A percentile compares a stretch with the other conserved stretches of the same genome.
phyloP scores from a whole-genome alignment of 2,329 filamentous ascomycete species.

The Atkinsonella texensis region DNA sequence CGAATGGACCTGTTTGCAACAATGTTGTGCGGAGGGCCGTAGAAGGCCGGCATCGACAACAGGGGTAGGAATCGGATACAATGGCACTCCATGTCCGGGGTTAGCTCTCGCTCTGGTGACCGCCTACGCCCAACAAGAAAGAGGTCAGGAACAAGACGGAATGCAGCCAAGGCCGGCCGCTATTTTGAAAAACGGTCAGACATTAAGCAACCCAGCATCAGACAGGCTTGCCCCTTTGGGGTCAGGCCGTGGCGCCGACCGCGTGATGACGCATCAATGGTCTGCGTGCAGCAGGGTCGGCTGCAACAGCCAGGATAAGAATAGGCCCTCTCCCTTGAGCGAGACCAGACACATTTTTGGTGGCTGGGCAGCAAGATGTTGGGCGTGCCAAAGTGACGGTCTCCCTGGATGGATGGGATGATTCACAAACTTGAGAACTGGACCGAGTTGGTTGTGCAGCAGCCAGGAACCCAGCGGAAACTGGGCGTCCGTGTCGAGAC shows the following conservation, averaged over 20 bases:
- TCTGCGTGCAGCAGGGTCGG: background rate
- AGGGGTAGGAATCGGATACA: background rate
- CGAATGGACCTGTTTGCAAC: background rate
- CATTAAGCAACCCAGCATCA: too few relatives aligned
- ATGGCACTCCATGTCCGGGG: background rate
- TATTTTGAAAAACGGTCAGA: too few relatives aligned
- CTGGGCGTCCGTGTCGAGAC: too few relatives aligned
- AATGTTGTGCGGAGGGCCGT: background rate
- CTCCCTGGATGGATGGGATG: too few relatives aligned
- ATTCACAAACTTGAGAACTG: too few relatives aligned
- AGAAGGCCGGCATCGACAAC: background rate
- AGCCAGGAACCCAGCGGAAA: too few relatives aligned
- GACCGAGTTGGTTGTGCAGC: background rate
- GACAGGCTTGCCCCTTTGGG: too few relatives aligned
- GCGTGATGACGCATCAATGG: background rate
- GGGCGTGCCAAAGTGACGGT: background rate
- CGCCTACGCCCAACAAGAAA: too few relatives aligned
- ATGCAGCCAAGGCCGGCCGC: too few relatives aligned
- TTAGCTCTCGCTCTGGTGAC: background rate
- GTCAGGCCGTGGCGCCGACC: background rate
- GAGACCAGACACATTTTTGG: background rate
- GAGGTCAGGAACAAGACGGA: too few relatives aligned
- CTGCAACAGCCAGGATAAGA: background rate
- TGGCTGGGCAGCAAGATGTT: background rate
- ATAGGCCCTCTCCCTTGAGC: background rate